Evolutionary conservation across 495 filamentous ascomycete genomes (phyloP), one percentile per base, ranked within the genome.

Genomic region (Trichocladium antarcticum): DNA sequence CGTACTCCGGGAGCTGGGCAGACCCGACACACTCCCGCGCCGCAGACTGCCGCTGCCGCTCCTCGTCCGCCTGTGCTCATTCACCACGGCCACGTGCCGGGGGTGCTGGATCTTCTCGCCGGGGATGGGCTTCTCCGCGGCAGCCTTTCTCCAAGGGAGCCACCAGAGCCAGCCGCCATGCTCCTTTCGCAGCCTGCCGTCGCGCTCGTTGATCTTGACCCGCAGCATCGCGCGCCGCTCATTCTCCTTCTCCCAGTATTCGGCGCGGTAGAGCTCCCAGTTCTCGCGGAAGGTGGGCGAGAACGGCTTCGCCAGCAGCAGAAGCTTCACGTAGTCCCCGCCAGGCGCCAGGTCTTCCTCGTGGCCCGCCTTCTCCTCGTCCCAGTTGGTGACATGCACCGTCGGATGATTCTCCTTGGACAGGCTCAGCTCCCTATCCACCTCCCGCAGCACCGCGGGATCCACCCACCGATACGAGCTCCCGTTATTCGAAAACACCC

Each of bases 231-330:
- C 76, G 12, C 92, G 85, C 3, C 87, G 78, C 67, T 92, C 88
- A 57, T 98, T 98, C 65, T 98, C 93, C 51, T 80, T 82, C 55
- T 95, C 92, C 92, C 92, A 98, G 60, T 94, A 98, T 50, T 95
- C 89, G 22, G 82, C 77, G 29, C 93, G 76, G 64, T 90, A 98
- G 4, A 88, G 64, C 57, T 98, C 92, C 92, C 92, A 98, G 51
- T 93, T 94, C 59, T 95, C 87, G n/a, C 92, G 79, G 60, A 98
- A 97, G 45, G 85, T 85, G 0, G 93, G 83, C 10, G 87, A 89
- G 55, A 98, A 98, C 0, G 89, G 86, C 65, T 98, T 98, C 5
- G 92, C 89, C 32, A 96, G 75, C 11, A 98, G 73, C 16, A 98
- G 71, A 19, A 98, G 76, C 59, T 92, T 93, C 29, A 98, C 79